Base-by-base conservation (phyloP, 2,329 filamentous ascomycete genomes). In the Phyllosticta ampelicida region DNA sequence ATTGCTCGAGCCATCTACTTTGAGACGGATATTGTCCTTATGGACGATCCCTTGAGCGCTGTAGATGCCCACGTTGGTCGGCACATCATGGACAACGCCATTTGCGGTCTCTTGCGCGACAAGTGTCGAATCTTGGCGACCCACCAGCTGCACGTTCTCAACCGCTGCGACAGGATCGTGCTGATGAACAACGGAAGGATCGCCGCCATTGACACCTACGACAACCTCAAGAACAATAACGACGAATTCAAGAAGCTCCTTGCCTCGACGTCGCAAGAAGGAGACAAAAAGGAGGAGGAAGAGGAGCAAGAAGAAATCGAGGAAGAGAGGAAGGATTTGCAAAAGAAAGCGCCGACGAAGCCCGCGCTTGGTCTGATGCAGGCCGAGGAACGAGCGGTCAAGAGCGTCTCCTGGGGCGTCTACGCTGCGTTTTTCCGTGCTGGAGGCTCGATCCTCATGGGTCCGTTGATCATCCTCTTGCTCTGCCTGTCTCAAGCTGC, bases 81-180 rank as follows among this genome's bases (percentile, higher is more conserved):
- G 18, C 83, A 85, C 65, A 85, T 99, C 65, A 96, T 97, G 75
- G 92, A 97, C 71, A 86, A 95, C 61, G 92, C 92, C 48, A 96
- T 99, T 56, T 84, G 90, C 60, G 92, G 92, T 8, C 78, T 97
- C 9, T 78, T 97, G 56, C 89, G 87, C 65, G 82, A 92, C 73
- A 96, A 96, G 72, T 94, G 90, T 67, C 82, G 94, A 19, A 86
- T 97, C 30, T 78, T 99, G 29, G 94, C 92, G 0, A 99, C 94
- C 0, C 94, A 99, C 71, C 92, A 97, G 70, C 82, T 97, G 13
- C 94, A 95, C 77, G 91, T 97, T 5, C 80, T 97, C 5, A 90
- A 82, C 68, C 86, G 90, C 30, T 96, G 90, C 65, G 92, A 97
- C 69, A 82, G 92, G 30, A 92, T 97, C 63, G 84, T 97, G 53